Conservation (phyloP, 148 eudicot genomes). For the Heliosperma pusillum region DNA sequence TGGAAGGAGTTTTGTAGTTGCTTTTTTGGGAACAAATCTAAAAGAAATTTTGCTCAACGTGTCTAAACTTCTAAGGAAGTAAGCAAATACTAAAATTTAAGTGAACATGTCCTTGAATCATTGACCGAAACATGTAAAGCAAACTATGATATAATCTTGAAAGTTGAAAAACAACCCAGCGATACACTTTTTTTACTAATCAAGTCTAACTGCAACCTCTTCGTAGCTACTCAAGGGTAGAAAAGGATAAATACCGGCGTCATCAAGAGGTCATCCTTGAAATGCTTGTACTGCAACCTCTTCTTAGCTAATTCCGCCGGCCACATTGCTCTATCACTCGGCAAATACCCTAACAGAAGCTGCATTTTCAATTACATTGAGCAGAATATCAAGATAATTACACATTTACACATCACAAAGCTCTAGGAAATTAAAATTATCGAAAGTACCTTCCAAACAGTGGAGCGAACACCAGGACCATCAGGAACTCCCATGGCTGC, state of each 20-base stretch:
- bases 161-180: background rate
- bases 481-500: slow-evolving; percentile 88
- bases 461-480: slow-evolving; percentile 73
- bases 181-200: background rate
- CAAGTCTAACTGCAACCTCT: background rate
- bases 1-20: background rate
- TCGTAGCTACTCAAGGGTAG: background rate
- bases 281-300: slow-evolving; percentile 80
- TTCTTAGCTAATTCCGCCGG: slow-evolving; percentile 82
- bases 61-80: no score
- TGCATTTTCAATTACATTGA: slow-evolving; percentile 22
- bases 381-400: background rate
- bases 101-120: no score
- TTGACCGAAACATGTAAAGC: no score
- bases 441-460: slow-evolving; percentile 86
- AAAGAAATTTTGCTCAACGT: no score
- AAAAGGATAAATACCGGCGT: slow-evolving; percentile 64
- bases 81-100: no score
- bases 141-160: no score
- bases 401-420: background rate
- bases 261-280: slow-evolving; percentile 91
- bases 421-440: background rate
- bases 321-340: slow-evolving; percentile 73
- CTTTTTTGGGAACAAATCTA: background rate
- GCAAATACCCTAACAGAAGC: slow-evolving; percentile 85